Base-by-base conservation (phyloP, 768 basidiomycete genomes). In the Lactarius akahatsu region DNA sequence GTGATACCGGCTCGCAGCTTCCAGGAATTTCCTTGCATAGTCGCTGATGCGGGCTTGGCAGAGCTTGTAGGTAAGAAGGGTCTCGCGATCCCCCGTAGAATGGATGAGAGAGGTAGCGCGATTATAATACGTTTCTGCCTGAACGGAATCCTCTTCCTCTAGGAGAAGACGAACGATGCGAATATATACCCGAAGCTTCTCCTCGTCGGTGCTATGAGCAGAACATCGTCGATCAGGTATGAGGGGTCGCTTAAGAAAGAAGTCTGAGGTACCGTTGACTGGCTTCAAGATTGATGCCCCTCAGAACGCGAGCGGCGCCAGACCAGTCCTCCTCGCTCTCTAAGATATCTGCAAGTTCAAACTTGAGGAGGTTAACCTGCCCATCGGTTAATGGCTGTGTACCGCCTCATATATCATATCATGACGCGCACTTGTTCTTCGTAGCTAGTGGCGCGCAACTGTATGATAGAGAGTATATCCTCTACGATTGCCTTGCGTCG, bases 101-200 rank as follows among this genome's bases (percentile, higher is more conserved):
- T 94, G 91, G 28, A 93, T 88, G 26, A 98, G 84, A 26, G 95
- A 85, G 1, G 94, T 92, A 23, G 97, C 97, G 63, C 97, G 91
- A 73, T 96, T 96, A 77, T 96, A 96, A 78, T 95, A 98, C 2
- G 94, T 92, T 75, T 98, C 96, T n/a, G 97, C 97, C 76, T 95
- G 92, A 2, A 96, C 90, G 4, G 92, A 94, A 73, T 99, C 96
- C 75, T 96, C 95, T 63, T 97, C 95, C 79, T 99, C 96, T 40
- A 99, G 83, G 23, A 97, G 83, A 6, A 98, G 83, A 20, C 97
- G 89, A 61, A 98, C 92, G 70, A 98, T 96, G 65, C 96, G 90
- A 66, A 98, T 88, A 74, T 98, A 97, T 43, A 96, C 83, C 32
- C 85, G 85, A 43, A 99, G 85, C 76, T 94, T 97, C 61, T 96